Evolutionary conservation across 345 rosid species (phyloP).

Genomic region (Raphanus sativus): DNA sequence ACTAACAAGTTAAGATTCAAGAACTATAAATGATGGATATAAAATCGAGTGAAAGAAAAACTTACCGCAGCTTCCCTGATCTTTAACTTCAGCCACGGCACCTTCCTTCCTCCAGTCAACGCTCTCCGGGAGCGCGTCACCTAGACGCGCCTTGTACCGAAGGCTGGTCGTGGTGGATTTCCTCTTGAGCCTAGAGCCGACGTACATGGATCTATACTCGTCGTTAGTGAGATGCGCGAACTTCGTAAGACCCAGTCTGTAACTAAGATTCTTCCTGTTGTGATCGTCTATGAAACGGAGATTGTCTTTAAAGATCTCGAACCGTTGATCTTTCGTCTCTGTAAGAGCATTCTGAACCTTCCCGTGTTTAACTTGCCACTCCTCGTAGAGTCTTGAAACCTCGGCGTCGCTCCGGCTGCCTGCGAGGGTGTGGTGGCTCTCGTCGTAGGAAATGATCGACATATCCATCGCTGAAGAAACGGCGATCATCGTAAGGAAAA

Average conservation of each 20-base stretch:
- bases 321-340: constrained; percentile 64
- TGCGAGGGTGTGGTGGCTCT: constrained; percentile 34
- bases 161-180: constrained; percentile 43
- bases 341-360: constrained; percentile 67
- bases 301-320: constrained; percentile 77
- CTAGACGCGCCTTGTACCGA: constrained; percentile 55
- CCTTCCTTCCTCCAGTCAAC: constrained; percentile 87
- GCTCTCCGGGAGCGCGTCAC: constrained; percentile 60
- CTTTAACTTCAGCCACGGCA: constrained; percentile 77
- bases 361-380: constrained; percentile 71
- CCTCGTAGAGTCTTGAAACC: constrained; percentile 60
- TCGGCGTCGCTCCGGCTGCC: constrained; percentile 52
- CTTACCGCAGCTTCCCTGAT: constrained; percentile 85
- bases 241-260: constrained; percentile 65
- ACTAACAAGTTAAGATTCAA: too few relatives aligned
- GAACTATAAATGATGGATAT: too few relatives aligned
- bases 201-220: constrained; percentile 74
- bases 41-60: too few relatives aligned
- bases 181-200: constrained; percentile 51
- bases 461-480: constrained; percentile 71
- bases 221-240: constrained; percentile 93
- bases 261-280: constrained; percentile 58
- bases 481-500: constrained; percentile 43
- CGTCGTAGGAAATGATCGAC: constrained; percentile 76
- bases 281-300: constrained; percentile 79